phyloP scores from a whole-genome alignment of 2,329 filamentous ascomycete genomes.

The Ophiobolus disseminans region DNA sequence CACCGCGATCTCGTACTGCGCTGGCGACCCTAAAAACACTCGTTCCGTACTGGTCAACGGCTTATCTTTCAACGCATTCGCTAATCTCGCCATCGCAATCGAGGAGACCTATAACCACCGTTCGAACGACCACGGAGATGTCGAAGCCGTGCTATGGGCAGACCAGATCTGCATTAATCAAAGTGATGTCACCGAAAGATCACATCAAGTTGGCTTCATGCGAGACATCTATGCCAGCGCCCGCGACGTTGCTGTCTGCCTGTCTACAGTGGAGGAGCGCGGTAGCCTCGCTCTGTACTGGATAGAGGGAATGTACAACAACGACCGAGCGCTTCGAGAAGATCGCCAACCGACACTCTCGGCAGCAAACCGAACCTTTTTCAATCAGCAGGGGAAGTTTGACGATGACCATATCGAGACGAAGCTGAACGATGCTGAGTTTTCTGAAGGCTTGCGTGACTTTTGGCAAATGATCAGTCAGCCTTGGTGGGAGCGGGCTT shows the following conservation, averaged over 20 bases:
- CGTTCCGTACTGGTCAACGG: background rate
- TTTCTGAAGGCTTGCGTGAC: no score
- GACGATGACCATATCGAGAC: no score
- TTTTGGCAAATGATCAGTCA: background rate
- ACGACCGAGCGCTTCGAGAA: no score
- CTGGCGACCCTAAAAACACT: constrained; percentile 5
- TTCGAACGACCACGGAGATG: background rate
- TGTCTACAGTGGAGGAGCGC: background rate
- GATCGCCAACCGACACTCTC: no score
- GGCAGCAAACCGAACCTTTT: no score
- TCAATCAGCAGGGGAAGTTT: no score
- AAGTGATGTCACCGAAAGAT: constrained; percentile 10
- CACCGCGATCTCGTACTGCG: constrained; percentile 10
- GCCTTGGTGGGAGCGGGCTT: constrained; percentile 3
- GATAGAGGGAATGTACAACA: background rate
- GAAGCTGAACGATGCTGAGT: background rate
- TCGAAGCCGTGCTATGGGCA: constrained; percentile 5
- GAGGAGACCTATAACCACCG: constrained; percentile 1
- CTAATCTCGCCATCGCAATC: constrained; percentile 4
- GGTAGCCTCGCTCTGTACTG: background rate
- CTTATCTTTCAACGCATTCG: constrained; percentile 6
- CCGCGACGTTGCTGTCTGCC: background rate
- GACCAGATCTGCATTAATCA: constrained; percentile 25
- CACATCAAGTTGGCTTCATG: constrained; percentile 17
- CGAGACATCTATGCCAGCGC: constrained; percentile 9